Percentiles rank a stretch among this genome's conserved stretches.
These are phyloP conservation scores for Pyrrhoderma noxium DNA, from an alignment of 1,284 basidiomycete genomes.

Conservation along the genomic window DNA sequence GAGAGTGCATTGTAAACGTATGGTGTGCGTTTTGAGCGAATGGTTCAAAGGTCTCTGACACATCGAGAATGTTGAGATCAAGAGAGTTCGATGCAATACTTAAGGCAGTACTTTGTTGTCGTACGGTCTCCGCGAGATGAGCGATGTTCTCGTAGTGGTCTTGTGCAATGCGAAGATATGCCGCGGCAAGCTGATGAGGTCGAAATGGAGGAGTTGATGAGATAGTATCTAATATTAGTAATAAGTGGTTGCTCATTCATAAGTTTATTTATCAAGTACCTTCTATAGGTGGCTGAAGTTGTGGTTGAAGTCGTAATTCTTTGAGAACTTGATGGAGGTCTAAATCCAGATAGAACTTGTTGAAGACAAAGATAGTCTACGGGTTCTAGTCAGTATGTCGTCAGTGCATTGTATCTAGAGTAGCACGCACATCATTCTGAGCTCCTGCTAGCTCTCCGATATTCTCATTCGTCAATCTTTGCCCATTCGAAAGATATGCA, in stretches of 20 bases:
- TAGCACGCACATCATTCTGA: conserved; percentile 54
- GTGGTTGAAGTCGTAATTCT: conserved; percentile 50
- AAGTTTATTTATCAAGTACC: conserved; percentile 32
- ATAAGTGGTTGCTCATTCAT: background rate
- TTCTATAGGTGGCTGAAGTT: conserved; percentile 58
- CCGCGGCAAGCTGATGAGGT: conserved; percentile 53
- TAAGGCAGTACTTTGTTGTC: conserved; percentile 57
- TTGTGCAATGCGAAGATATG: conserved; percentile 56
- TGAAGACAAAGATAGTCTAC: conserved; percentile 72
- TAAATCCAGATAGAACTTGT: conserved; percentile 66
- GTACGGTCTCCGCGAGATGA: conserved; percentile 42
- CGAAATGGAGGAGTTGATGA: conserved; percentile 65
- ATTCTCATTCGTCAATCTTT: conserved; percentile 58
- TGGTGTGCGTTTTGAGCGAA: conserved; percentile 46
- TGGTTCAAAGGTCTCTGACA: conserved; percentile 62
- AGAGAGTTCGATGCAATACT: conserved; percentile 61
- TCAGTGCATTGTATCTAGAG: conserved; percentile 1
- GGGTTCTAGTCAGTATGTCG: background rate
- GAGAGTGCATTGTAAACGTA: conserved; percentile 57
- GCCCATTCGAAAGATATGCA: conserved; percentile 70
- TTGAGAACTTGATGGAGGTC: conserved; percentile 55
- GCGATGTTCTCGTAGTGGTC: conserved; percentile 53
- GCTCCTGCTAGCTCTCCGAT: conserved; percentile 63
- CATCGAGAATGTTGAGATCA: conserved; percentile 61
- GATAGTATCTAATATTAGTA: conserved; percentile 42